These are phyloP conservation scores for Aspergillus sp. DNA, from an alignment of 2,329 filamentous ascomycete species.

Conservation along the genomic window DNA sequence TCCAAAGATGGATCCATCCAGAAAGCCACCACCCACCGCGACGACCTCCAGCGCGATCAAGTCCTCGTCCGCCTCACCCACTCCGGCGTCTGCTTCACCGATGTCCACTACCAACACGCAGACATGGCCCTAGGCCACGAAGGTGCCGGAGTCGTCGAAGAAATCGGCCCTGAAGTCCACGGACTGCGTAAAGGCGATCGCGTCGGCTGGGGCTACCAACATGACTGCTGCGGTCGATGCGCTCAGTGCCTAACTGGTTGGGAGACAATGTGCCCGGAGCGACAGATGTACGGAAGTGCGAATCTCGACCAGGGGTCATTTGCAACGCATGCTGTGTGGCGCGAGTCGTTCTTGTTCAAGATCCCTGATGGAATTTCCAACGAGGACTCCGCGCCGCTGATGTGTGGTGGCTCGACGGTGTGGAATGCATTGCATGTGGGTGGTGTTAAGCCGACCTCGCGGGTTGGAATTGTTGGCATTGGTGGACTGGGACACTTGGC, in stretches of 20 bases:
- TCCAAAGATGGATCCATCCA: constrained; percentile 58
- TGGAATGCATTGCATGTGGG: constrained; percentile 32
- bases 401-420: constrained; percentile 44
- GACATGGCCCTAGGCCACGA: constrained; percentile 45
- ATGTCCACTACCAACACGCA: constrained; percentile 39
- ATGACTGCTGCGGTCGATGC: constrained; percentile 42
- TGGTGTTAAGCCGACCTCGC: constrained; percentile 24
- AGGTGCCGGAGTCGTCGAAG: constrained; percentile 38
- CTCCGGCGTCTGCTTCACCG: constrained; percentile 68
- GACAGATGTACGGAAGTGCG: constrained; percentile 38
- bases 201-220: constrained; percentile 46
- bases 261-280: constrained; percentile 36
- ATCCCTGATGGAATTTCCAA: constrained; percentile 34
- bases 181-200: constrained; percentile 43
- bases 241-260: constrained; percentile 36
- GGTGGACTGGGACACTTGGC: constrained; percentile 72
- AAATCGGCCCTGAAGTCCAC: constrained; percentile 32
- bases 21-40: constrained; percentile 51
- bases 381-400: constrained; percentile 36
- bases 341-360: constrained; percentile 41
- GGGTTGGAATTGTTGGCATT: constrained; percentile 66
- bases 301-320: constrained; percentile 43
- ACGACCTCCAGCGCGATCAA: constrained; percentile 36
- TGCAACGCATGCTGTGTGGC: constrained; percentile 41
- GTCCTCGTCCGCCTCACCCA: constrained; percentile 66